Conservation (phyloP, 2,329 filamentous ascomycete genomes). For the Stylonectria norvegica region DNA sequence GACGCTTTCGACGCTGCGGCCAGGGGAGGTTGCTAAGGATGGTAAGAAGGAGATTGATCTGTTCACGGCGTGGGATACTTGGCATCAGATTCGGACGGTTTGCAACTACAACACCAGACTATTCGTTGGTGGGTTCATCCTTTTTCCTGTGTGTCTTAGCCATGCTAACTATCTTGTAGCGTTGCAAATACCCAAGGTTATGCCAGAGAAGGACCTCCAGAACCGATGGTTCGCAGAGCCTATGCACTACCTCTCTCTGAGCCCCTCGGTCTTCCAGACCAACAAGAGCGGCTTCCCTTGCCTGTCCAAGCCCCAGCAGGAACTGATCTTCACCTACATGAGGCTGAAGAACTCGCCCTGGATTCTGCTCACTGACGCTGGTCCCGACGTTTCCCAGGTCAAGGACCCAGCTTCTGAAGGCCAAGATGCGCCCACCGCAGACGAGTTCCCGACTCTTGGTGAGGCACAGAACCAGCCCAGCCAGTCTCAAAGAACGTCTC, state of each 20-base stretch:
- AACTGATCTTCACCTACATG: conserved; percentile 60
- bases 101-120: conserved; percentile 83
- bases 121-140: conserved; percentile 67
- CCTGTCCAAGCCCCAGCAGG: conserved; percentile 59
- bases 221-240: conserved; percentile 69
- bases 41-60: conserved; percentile 56
- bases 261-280: conserved; percentile 51
- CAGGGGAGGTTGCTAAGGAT: conserved; percentile 19
- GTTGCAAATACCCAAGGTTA: conserved; percentile 53
- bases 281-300: conserved; percentile 61
- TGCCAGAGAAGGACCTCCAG: conserved; percentile 59
- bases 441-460: conserved; percentile 66
- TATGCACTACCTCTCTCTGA: conserved; percentile 58
- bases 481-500: conserved; percentile 26
- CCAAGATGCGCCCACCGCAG: conserved; percentile 37
- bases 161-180: conserved; percentile 35
- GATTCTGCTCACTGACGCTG: conserved; percentile 61
- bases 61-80: conserved; percentile 86
- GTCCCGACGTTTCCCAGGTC: conserved; percentile 42
- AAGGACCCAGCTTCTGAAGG: conserved; percentile 21
- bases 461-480: conserved; percentile 52
- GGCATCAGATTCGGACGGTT: conserved; percentile 80
- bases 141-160: background rate
- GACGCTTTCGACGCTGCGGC: conserved; percentile 46
- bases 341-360: conserved; percentile 60